Base-by-base conservation (phyloP, 257 asterid genomes). In the Plectranthus barbatus region DNA sequence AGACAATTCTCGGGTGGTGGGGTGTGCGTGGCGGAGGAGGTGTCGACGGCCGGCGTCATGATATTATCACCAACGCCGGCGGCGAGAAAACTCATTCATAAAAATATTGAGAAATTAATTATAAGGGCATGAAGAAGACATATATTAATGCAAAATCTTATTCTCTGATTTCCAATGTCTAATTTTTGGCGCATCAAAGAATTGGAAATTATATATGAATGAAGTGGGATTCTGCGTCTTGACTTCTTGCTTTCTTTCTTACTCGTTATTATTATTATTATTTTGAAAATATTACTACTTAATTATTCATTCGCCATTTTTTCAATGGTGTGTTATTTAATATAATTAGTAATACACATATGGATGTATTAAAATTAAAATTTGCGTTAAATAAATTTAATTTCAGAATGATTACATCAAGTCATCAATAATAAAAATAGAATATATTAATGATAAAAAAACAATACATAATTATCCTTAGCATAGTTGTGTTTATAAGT, bases 1-100 rank as follows among this genome's bases (percentile, higher is more conserved):
- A 76, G 49, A 37, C 77, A 76, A 66, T 78, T 77, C 11, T 91
- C 88, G 20, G 87, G 70, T 52, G 80, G 44, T 62, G 79, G 0
- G 18, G 79, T 14, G 56, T 78, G 46, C 66, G 60, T 70, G 83
- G 61, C 56, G 67, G 81, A 55, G 67, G 65, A 20, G 74, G 55
- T 61, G 72, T 69, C 68, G 66, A 44, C 68, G 74, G 77, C 70
- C 67, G 50, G 78, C 14, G 80, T 70, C 88, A 79, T 75, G 52
- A 65, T 66, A 78, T 58, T 61, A 62, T 65, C 79, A 63, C 82
- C 72, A 64, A 75, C 36, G 36, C 36, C 36, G 36, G 7, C 69
- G 52, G 36, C 5, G 36, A 6, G 80, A 69, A 70, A 81, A 72
- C 73, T 76, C 79, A 64, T 56, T 40, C 61, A 46, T 47, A 61